Evolutionary conservation across 1,139 yeast species (phyloP), one percentile per base, ranked within the genome.

Genomic region (Candida sp.): DNA sequence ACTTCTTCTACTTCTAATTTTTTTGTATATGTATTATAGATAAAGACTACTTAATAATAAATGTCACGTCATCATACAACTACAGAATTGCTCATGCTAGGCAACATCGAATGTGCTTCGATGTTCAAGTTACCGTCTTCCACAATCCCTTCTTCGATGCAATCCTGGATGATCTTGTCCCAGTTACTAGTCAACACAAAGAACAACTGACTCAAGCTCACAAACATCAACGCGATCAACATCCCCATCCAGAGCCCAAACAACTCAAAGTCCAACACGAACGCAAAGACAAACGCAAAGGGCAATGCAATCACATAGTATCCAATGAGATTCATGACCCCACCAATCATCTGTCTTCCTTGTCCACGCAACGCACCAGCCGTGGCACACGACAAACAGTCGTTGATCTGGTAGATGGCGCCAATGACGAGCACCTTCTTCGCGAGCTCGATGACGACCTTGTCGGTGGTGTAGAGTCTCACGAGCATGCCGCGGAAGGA

Each of bases 311-410:
- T 62, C 7, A 77, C 59, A 58, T 86, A 86, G 63, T 85, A 86
- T 42, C 84, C 73, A 46, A 84, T 63, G 17, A 86, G 63, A 62
- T 84, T 85, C 53, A 85, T 63, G 58, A 78, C 73, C 2, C 89
- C 88, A 3, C 90, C 90, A 54, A 85, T 81, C 53, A 76, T 76
- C 62, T 86, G 90, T 59, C 89, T 69, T 4, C 90, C 90, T 65
- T 85, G 90, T 7, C 87, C 90, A 58, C 90, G 72, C 50, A 86
- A 69, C 27, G 85, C 69, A 2, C 90, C 90, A 4, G 82, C 84
- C 2, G 85, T 75, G 23, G 80, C 69, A 57, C 88, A 83, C 23
- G 84, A 68, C 42, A 85, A 58, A 50, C 75, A 76, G 60, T 85
- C 90, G 55, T 77, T 78, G 34, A 85, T 64, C 64, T 86, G 90